These are phyloP conservation scores for Citrullus colocynthis DNA, from an alignment of 306 rosid species.

Conservation along the genomic window DNA sequence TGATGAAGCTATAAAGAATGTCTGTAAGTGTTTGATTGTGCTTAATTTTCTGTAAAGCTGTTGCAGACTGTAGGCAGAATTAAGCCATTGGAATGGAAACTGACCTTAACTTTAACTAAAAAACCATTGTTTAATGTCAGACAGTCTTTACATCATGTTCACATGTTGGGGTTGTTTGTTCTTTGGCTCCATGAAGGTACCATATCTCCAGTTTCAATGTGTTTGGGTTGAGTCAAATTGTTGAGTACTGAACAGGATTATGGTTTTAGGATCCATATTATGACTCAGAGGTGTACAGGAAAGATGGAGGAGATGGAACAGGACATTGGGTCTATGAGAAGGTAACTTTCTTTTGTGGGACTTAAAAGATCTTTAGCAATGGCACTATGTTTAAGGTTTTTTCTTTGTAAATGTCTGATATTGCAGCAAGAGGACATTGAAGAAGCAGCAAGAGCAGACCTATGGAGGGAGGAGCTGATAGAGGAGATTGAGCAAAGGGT, in stretches of 20 bases:
- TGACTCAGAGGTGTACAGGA: constrained; percentile 62
- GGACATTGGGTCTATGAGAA: constrained; percentile 86
- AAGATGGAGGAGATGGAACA: constrained; percentile 89
- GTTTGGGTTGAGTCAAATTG: not conserved
- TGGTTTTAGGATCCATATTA: constrained; percentile 73
- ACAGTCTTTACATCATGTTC: constrained; percentile 46
- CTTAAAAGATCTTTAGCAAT: not conserved
- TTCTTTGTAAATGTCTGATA: not conserved
- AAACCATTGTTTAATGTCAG: constrained; percentile 13
- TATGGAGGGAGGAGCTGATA: constrained; percentile 74
- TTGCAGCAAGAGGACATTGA: constrained; percentile 76
- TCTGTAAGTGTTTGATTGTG: constrained; percentile 37
- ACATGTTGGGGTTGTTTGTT: constrained; percentile 85
- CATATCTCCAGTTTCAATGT: not conserved
- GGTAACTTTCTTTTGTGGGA: constrained; percentile 25
- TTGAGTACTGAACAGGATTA: not conserved
- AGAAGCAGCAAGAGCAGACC: constrained; percentile 61
- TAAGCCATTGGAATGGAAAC: not conserved
- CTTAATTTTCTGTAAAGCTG: not conserved
- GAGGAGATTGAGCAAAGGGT: constrained; percentile 85
- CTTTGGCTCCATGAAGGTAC: constrained; percentile 88
- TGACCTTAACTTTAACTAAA: not conserved
- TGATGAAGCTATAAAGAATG: constrained; percentile 64
- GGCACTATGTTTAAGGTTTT: not conserved
- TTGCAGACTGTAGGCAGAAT: not conserved